These are phyloP conservation scores for Mollisia scopiformis DNA, from an alignment of 2,329 filamentous ascomycete genomes.

Conservation along the genomic window DNA sequence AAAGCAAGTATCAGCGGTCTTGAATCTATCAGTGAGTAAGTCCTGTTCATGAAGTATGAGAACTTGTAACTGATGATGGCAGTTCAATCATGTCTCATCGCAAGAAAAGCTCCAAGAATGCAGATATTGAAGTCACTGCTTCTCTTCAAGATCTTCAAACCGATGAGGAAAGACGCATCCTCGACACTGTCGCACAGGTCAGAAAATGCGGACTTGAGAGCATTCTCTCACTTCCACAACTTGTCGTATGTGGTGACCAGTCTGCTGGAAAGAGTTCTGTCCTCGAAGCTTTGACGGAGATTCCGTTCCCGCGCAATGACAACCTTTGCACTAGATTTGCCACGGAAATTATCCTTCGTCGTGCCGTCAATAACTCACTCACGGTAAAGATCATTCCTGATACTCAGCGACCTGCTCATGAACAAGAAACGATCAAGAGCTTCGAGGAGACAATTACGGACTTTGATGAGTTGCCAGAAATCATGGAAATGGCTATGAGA, in stretches of 20 bases:
- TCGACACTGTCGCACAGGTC: slow-evolving; percentile 59
- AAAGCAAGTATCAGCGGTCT: too few species aligned
- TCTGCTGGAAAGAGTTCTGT: slow-evolving; percentile 67
- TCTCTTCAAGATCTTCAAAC: slow-evolving; percentile 37
- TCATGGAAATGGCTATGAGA: slow-evolving; percentile 34
- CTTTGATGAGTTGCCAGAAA: slow-evolving; percentile 31
- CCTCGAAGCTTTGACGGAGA: slow-evolving; percentile 64
- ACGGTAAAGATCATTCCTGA: slow-evolving; percentile 59
- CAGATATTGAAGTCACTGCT: slow-evolving; percentile 8
- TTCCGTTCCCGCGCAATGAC: slow-evolving; percentile 61
- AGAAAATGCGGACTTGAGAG: slow-evolving; percentile 55
- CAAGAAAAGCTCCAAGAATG: too few species aligned
- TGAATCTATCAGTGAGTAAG: too few species aligned
- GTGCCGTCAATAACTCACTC: slow-evolving; percentile 45
- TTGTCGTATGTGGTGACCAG: slow-evolving; percentile 67
- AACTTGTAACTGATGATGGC: too few species aligned
- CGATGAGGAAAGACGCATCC: slow-evolving; percentile 56
- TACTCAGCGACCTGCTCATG: slow-evolving; percentile 47
- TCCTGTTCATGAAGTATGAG: too few species aligned
- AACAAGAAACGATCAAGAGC: slow-evolving; percentile 48
- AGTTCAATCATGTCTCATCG: too few species aligned
- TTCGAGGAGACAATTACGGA: slow-evolving; percentile 30
- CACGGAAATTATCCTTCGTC: slow-evolving; percentile 48
- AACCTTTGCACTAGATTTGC: slow-evolving; percentile 62
- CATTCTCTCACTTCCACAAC: slow-evolving; percentile 56